phyloP scores from a whole-genome alignment of 441 rosid species.

The Hura crepitans region DNA sequence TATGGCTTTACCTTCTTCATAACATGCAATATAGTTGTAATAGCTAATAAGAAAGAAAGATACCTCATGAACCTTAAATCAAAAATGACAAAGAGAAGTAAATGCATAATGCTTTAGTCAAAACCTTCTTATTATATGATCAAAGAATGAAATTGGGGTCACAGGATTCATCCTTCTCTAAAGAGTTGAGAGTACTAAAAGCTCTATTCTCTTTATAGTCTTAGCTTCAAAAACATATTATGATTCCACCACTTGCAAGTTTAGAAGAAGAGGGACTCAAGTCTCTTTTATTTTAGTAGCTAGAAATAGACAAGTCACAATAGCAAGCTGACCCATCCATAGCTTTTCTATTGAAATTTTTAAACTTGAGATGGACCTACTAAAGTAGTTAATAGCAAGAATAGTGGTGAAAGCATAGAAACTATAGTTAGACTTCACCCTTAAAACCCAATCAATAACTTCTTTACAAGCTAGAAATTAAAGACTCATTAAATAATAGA shows the following conservation, averaged over 20 bases:
- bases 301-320: conserved; percentile 67
- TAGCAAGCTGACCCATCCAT: conserved; percentile 67
- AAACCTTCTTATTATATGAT: conserved; percentile 57
- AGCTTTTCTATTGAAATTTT: conserved; percentile 45
- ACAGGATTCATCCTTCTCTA: conserved; percentile 79
- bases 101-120: conserved; percentile 59
- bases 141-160: conserved; percentile 62
- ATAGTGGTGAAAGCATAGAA: conserved; percentile 53
- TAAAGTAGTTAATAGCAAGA: conserved; percentile 64
- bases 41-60: conserved; percentile 59
- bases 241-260: conserved; percentile 61
- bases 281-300: conserved; percentile 79
- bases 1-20: conserved; percentile 39
- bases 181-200: conserved; percentile 60
- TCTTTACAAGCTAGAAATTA: conserved; percentile 38
- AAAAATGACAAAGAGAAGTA: conserved; percentile 46
- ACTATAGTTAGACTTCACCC: conserved; percentile 40
- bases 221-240: conserved; percentile 58
- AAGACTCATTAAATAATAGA: conserved; percentile 25
- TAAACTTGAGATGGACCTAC: conserved; percentile 51
- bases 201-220: conserved; percentile 67
- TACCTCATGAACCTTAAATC: conserved; percentile 48
- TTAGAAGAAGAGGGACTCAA: conserved; percentile 55
- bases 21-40: conserved; percentile 53
- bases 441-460: conserved; percentile 60